phyloP scores from a whole-genome alignment of 306 rosid species.

The Casuarina equisetifolia region DNA sequence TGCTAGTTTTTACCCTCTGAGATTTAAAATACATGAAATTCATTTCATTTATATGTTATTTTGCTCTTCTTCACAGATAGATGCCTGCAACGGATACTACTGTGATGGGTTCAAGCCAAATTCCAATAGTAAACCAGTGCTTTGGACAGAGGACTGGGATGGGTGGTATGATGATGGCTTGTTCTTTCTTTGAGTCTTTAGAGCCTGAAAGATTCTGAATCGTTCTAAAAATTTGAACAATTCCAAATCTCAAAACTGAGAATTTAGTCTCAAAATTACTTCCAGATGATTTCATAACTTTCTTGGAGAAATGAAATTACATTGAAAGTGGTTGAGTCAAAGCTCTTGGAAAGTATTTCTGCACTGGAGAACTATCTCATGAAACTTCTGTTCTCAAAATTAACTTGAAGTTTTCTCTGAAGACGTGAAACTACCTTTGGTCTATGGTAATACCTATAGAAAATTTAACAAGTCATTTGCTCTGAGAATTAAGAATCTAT shows the following conservation, averaged over 20 bases:
- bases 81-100: conserved; percentile 93
- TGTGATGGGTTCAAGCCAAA: conserved; percentile 93
- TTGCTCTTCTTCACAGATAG: conserved; percentile 53
- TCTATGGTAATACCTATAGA: too few relatives aligned
- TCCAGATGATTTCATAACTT: neutral
- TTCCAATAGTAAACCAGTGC: conserved; percentile 63
- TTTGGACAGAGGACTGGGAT: conserved; percentile 97
- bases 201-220: neutral
- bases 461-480: neutral
- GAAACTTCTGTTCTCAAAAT: neutral
- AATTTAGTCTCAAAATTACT: neutral
- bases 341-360: neutral
- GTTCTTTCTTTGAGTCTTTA: neutral
- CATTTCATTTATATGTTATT: conserved; percentile 13
- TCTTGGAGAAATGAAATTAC: neutral
- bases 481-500: neutral
- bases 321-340: neutral
- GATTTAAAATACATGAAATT: conserved; percentile 19
- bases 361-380: neutral
- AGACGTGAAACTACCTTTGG: too few relatives aligned
- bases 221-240: neutral
- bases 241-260: neutral
- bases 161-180: conserved; percentile 69
- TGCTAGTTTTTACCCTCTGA: conserved; percentile 4
- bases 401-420: neutral